Evolutionary conservation across 1,139 yeast species (phyloP), one percentile per base, ranked within the genome.

Genomic region (Lodderomyces beijingensis): DNA sequence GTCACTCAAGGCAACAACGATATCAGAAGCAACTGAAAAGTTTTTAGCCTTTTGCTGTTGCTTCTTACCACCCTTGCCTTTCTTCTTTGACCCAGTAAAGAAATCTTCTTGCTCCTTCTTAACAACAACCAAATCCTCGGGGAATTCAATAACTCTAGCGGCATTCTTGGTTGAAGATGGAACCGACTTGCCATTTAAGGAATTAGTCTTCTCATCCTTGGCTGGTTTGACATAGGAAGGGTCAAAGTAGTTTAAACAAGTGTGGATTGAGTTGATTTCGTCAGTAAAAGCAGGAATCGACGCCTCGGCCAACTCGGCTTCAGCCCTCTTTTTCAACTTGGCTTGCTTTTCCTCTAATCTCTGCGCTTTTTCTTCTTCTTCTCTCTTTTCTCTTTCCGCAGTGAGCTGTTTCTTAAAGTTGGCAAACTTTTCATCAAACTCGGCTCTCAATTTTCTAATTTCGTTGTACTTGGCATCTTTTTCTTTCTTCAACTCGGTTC

Each of bases 261-360:
- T 66, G 60, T 86, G 87, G 52, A 91, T 85, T 41, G 81, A 68
- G 47, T 69, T 71, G 49, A 86, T 79, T 62, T 87, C 91, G 31
- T 64, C 64, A 41, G 81, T 77, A 65, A 84, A 89, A 25, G 96
- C 97, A 28, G 97, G 96, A 49, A 71, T 68, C 22, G 89, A 83
- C 35, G 88, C 88, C 41, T 73, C 76, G 36, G 72, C 66, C 57
- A 79, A 69, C 50, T 74, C 73, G 43, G 70, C 66, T 51, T 84
- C 87, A 44, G 91, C 79, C 53, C 73, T 70, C 43, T 77, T 77
- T 59, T 77, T 70, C 48, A 73, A 72, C 55, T 71, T 79, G 39
- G 72, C 70, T 53, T 73, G 71, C 58, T 78, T 81, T 55, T 80
- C 77, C 46, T 74, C 62, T 44, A 66, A 59, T 56, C 70, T 63